These are phyloP conservation scores for Zizania palustris DNA, from an alignment of 202 grass and related monocot genomes.

Conservation along the genomic window DNA sequence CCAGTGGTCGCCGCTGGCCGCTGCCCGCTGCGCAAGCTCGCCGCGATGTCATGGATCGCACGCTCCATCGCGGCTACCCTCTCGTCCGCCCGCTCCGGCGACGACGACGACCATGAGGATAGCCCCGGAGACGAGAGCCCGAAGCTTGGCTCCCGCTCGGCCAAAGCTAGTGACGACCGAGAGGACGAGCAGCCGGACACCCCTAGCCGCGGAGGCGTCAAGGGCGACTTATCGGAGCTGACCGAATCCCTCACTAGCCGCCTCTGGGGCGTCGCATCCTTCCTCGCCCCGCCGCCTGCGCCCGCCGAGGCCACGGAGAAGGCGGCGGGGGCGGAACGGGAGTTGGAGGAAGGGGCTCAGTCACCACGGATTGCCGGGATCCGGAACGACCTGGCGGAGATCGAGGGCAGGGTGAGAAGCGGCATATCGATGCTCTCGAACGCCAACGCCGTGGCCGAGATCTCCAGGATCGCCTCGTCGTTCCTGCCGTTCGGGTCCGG, in stretches of 20 bases:
- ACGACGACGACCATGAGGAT: conserved; percentile 19
- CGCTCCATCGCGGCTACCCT: conserved; percentile 59
- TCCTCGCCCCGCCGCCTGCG: conserved; percentile 53
- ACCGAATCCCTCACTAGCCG: conserved; percentile 67
- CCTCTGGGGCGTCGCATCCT: conserved; percentile 76
- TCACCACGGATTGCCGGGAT: conserved; percentile 67
- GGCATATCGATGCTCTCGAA: conserved; percentile 79
- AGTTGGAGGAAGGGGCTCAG: conserved; percentile 14
- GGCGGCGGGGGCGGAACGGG: not conserved
- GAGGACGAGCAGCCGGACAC: conserved; percentile 51
- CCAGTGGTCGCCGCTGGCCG: not conserved
- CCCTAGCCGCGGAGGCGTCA: conserved; percentile 47
- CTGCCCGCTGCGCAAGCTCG: conserved; percentile 9
- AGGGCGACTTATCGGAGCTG: conserved; percentile 74
- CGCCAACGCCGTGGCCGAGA: conserved; percentile 62
- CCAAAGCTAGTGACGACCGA: not conserved
- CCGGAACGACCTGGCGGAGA: conserved; percentile 75
- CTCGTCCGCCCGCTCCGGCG: conserved; percentile 39
- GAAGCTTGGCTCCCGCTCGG: not conserved
- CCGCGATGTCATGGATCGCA: conserved; percentile 65
- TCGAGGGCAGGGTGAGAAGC: conserved; percentile 64
- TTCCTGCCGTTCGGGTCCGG: conserved; percentile 67
- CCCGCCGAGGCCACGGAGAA: not conserved
- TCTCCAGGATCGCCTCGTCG: conserved; percentile 77
- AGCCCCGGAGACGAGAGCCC: not conserved